Conservation (phyloP, 768 basidiomycete species). For the Termitomyces sp. region DNA sequence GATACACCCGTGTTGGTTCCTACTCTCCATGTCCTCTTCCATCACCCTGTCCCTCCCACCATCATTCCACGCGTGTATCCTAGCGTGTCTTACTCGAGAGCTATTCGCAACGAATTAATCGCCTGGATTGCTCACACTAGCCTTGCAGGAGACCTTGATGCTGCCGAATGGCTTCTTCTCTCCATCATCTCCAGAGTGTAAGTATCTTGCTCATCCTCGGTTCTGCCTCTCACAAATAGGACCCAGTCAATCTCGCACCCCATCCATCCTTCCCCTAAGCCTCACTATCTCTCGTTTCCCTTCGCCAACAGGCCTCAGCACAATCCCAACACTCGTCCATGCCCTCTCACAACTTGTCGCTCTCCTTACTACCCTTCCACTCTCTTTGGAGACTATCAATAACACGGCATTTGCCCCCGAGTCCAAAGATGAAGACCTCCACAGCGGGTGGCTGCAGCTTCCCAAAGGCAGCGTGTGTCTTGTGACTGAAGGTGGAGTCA, state of each 20-base stretch:
- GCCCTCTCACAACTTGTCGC: constrained; percentile 61
- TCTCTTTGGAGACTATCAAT: constrained; percentile 65
- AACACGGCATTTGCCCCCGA: constrained; percentile 56
- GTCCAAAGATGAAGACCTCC: constrained; percentile 67
- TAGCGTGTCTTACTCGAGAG: constrained; percentile 11
- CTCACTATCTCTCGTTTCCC: constrained; percentile 66
- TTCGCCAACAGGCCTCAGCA: constrained; percentile 20
- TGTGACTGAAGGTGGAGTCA: constrained; percentile 63
- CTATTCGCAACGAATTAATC: constrained; percentile 53
- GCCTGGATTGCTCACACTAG: constrained; percentile 71
- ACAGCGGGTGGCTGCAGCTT: constrained; percentile 72
- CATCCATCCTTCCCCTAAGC: constrained; percentile 65
- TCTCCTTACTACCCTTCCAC: constrained; percentile 47
- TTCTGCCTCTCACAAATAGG: neutral
- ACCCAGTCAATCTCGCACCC: constrained; percentile 60
- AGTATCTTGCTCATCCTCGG: constrained; percentile 23
- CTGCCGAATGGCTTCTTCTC: constrained; percentile 76
- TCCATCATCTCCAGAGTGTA: constrained; percentile 61
- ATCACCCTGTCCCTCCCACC: constrained; percentile 34
- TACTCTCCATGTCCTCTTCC: constrained; percentile 69
- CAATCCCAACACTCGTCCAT: constrained; percentile 47
- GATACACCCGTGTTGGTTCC: constrained; percentile 42
- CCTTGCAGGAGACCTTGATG: constrained; percentile 62
- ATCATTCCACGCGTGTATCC: constrained; percentile 40
- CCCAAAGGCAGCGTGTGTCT: constrained; percentile 58